Percentiles rank a stretch among this genome's conserved stretches.
Evolutionary conservation across 75 land plant species (phyloP).

Genomic region (Cupressus sempervirens): DNA sequence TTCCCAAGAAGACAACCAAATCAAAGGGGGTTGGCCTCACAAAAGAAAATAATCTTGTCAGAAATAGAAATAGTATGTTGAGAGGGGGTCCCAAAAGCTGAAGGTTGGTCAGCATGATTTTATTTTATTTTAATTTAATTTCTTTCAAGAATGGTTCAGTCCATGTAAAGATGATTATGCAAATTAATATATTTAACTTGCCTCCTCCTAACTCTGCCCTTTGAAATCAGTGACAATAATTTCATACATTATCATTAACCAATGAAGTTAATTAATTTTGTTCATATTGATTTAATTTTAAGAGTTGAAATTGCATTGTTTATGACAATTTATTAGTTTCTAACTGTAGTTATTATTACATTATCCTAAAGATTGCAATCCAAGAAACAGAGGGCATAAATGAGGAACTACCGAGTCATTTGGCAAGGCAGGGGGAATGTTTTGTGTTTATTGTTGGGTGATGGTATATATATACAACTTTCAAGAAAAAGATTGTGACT

Average conservation of each 20-base stretch:
- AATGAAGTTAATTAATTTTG: background rate
- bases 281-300: background rate
- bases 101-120: too few relatives aligned
- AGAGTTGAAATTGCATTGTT: background rate
- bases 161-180: too few relatives aligned
- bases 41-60: too few relatives aligned
- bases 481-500: background rate
- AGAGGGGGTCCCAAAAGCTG: too few relatives aligned
- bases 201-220: too few relatives aligned
- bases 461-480: background rate
- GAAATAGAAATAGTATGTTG: too few relatives aligned
- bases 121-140: too few relatives aligned
- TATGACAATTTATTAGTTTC: background rate
- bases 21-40: too few relatives aligned
- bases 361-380: background rate
- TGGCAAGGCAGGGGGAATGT: background rate
- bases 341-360: background rate
- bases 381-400: background rate
- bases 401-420: background rate
- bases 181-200: too few relatives aligned
- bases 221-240: too few relatives aligned
- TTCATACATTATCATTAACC: background rate
- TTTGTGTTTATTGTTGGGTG: background rate
- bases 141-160: too few relatives aligned
- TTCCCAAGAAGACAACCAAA: too few relatives aligned